A percentile compares a stretch with the other conserved stretches of the same genome.
Conservation (phyloP, 768 basidiomycete species). For the Piloderma croceum region DNA sequence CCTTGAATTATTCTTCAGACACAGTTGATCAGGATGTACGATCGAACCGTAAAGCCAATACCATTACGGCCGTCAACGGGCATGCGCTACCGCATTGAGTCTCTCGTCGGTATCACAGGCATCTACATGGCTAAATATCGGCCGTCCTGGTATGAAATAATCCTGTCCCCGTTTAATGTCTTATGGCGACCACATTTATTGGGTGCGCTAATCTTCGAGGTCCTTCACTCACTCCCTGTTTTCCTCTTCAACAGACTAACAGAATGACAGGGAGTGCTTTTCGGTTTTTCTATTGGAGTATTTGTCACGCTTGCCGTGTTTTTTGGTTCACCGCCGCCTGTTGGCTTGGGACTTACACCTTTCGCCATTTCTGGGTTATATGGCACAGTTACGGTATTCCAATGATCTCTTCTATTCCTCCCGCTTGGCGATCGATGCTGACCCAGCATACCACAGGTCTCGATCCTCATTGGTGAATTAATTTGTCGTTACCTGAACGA, state of each 20-base stretch:
- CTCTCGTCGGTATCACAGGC: conserved; percentile 61
- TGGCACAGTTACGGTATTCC: too few species aligned
- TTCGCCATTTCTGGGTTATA: conserved; percentile 49
- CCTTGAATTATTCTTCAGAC: background rate
- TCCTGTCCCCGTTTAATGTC: conserved; percentile 43
- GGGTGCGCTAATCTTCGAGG: conserved; percentile 50
- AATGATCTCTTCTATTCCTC: too few species aligned
- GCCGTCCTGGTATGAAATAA: conserved; percentile 41
- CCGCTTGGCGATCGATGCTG: too few species aligned
- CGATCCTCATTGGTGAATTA: conserved; percentile 48
- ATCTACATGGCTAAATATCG: conserved; percentile 52
- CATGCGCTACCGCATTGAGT: conserved; percentile 49
- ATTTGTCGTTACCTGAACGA: conserved; percentile 50
- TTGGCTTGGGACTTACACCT: conserved; percentile 45
- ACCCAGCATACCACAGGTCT: conserved; percentile 52
- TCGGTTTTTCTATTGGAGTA: conserved; percentile 62
- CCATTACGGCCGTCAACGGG: conserved; percentile 37
- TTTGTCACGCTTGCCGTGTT: conserved; percentile 71
- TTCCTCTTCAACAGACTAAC: background rate
- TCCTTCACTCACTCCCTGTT: conserved; percentile 15
- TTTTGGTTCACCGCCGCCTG: conserved; percentile 47
- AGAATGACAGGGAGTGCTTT: conserved; percentile 39
- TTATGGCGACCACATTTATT: conserved; percentile 61
- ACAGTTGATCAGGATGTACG: conserved; percentile 45
- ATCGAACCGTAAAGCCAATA: conserved; percentile 50